These are phyloP conservation scores for Sporothrix phasma DNA, from an alignment of 2,329 filamentous ascomycete genomes.

Conservation along the genomic window DNA sequence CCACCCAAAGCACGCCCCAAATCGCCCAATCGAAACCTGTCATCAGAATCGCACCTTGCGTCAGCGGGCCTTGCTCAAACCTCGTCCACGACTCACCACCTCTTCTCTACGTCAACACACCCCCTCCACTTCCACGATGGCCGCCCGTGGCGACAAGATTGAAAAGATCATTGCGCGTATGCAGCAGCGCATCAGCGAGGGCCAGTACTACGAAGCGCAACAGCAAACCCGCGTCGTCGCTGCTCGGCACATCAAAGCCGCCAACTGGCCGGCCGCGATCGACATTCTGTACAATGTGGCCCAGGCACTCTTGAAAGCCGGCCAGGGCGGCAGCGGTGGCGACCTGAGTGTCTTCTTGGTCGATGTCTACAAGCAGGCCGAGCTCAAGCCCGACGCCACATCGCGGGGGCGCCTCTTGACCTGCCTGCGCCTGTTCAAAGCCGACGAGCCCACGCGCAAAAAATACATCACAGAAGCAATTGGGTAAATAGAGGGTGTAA, in stretches of 20 bases:
- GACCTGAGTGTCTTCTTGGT: slow-evolving; percentile 81
- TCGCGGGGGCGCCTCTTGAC: slow-evolving; percentile 68
- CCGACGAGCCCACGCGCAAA: slow-evolving; percentile 82
- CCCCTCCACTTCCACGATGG: slow-evolving; percentile 20
- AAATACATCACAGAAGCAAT: slow-evolving; percentile 83
- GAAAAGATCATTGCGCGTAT: slow-evolving; percentile 54
- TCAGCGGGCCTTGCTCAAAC: too few species aligned
- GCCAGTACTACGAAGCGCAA: slow-evolving; percentile 95
- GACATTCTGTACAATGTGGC: slow-evolving; percentile 80
- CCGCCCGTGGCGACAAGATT: slow-evolving; percentile 36
- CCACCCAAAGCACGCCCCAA: background rate
- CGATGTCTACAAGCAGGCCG: slow-evolving; percentile 83
- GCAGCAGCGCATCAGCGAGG: slow-evolving; percentile 49
- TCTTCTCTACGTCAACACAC: background rate
- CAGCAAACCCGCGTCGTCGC: slow-evolving; percentile 96
- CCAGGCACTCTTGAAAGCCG: slow-evolving; percentile 74
- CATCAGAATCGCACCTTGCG: too few species aligned
- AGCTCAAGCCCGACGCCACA: slow-evolving; percentile 63
- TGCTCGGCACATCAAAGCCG: slow-evolving; percentile 80
- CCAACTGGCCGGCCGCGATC: slow-evolving; percentile 75
- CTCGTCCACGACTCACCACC: too few species aligned
- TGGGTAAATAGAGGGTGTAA: slow-evolving; percentile 39
- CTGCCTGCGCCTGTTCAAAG: slow-evolving; percentile 68
- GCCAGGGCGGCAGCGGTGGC: slow-evolving; percentile 87
- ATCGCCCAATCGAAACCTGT: too few species aligned